Base-by-base conservation (phyloP, 192 early-diverging fungal species). In the Entophlyctis luteolus region DNA sequence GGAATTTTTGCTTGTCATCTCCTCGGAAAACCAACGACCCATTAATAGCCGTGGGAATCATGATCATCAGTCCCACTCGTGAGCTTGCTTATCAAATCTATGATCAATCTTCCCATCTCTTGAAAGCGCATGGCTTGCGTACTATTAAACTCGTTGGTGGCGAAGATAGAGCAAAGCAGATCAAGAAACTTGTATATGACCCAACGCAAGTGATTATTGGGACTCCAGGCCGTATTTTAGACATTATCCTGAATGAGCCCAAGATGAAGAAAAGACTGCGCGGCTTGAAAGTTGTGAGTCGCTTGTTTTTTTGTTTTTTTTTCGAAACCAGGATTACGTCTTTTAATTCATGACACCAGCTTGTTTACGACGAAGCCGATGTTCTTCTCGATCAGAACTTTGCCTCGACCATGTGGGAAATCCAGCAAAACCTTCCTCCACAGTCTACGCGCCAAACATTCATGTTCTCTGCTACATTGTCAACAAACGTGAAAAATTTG, bases 221-320 rank as follows among this genome's bases (percentile, higher is more conserved):
- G 49, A 99, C 97, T 1, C 97, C 97, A 31, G 97, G 97, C 22
- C 85, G 97, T 35, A 74, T 99, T 22, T 87, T 89, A 67, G 96
- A 98, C 69, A 90, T 95, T 88, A 86, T 98, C 28, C 82, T 87
- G n/a, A 39, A 55, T 22, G 63, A 55, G 18, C 63, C 63, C 3
- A 66, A 66, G 36, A 3, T 54, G 35, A 66, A 55, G 27, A 54
- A 39, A 39, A 6, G 63, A 38, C 10, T 63, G 47, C 6, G 42
- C 0, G 60, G 60, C 1, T 18, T 63, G 16, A 63, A 63, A 49
- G 60, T 63, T n/a, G 55, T 57, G 18, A 18, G 55, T 52, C 20
- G 8, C 8, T 6, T 52, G 18, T 27, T 52, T 6, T 6, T 18
- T 52, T 52, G 68, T 28, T 48, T 53, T 23, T 10, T 53, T 6